Evolutionary conservation across 2,329 filamentous ascomycete species (phyloP).

Genomic region (Scedosporium apiospermum): DNA sequence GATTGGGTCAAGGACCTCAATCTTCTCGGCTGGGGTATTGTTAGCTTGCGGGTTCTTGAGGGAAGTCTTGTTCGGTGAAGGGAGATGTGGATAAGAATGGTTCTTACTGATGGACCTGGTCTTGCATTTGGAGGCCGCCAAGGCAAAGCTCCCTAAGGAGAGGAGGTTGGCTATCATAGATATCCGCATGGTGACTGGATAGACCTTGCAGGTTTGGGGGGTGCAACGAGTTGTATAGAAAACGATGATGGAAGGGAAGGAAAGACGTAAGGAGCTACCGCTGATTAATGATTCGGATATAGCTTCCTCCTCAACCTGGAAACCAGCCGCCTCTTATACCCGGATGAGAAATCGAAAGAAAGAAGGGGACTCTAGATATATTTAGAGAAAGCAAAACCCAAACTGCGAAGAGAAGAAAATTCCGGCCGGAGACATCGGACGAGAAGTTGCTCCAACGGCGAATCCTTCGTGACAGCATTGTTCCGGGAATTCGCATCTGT

Average conservation of each 20-base stretch:
- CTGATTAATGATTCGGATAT: too few species aligned
- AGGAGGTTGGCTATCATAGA: neutral
- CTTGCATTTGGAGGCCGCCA: neutral
- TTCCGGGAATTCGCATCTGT: neutral
- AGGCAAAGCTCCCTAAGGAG: neutral
- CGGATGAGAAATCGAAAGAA: neutral
- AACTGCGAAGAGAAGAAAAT: neutral
- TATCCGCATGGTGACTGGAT: neutral
- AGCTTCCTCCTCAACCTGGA: neutral
- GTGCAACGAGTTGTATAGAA: too few species aligned
- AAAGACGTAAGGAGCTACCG: too few species aligned
- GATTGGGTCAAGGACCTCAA: constrained; percentile 7
- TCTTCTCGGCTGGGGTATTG: neutral
- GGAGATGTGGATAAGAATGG: neutral
- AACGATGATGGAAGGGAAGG: too few species aligned
- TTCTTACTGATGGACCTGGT: neutral
- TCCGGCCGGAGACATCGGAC: neutral
- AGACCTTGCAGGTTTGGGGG: too few species aligned
- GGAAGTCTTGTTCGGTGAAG: neutral
- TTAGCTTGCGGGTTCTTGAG: too few species aligned
- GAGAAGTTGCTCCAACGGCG: neutral
- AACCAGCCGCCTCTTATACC: neutral
- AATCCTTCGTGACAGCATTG: neutral
- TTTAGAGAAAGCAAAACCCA: neutral
- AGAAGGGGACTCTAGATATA: neutral